Evolutionary conservation across 345 rosid genomes (phyloP).

Genomic region (Noccaea bulbosa): DNA sequence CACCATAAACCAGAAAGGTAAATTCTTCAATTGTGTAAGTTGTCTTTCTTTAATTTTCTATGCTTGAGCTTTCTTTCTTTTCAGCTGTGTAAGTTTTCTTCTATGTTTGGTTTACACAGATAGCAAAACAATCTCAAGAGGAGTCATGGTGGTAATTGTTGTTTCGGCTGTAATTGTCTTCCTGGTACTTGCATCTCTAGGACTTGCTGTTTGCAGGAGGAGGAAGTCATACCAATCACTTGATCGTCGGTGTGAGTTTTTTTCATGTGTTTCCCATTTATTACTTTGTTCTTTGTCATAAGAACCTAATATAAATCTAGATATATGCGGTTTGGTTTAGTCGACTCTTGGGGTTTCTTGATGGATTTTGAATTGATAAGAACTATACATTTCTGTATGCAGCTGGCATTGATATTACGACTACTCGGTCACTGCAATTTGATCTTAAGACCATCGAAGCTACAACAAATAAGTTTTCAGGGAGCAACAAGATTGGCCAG

Average conservation of each 20-base stretch:
- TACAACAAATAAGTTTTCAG: constrained; percentile 7
- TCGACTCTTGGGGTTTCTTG: constrained; percentile 8
- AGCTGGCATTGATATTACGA: not conserved
- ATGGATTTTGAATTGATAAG: not conserved
- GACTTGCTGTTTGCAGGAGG: not conserved
- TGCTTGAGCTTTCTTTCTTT: not conserved
- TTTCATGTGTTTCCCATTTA: not conserved
- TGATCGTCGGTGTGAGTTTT: constrained; percentile 10
- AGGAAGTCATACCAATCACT: not conserved
- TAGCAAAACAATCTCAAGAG: constrained; percentile 13
- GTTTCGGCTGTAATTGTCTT: not conserved
- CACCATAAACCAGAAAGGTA: not conserved
- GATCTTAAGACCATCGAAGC: constrained; percentile 13
- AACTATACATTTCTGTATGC: not conserved
- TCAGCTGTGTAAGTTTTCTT: not conserved
- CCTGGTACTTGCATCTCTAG: constrained; percentile 10
- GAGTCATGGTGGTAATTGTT: not conserved
- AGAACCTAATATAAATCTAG: not conserved
- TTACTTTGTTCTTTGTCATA: not conserved
- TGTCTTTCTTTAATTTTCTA: not conserved
- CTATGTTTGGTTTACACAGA: constrained; percentile 17
- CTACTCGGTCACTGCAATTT: not conserved
- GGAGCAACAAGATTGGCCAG: constrained; percentile 4
- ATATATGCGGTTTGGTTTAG: not conserved
- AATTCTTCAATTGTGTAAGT: not conserved